Percentiles rank a stretch among this genome's conserved stretches.
phyloP scores from a whole-genome alignment of 2,329 filamentous ascomycete species.

The Microdochium bolleyi region DNA sequence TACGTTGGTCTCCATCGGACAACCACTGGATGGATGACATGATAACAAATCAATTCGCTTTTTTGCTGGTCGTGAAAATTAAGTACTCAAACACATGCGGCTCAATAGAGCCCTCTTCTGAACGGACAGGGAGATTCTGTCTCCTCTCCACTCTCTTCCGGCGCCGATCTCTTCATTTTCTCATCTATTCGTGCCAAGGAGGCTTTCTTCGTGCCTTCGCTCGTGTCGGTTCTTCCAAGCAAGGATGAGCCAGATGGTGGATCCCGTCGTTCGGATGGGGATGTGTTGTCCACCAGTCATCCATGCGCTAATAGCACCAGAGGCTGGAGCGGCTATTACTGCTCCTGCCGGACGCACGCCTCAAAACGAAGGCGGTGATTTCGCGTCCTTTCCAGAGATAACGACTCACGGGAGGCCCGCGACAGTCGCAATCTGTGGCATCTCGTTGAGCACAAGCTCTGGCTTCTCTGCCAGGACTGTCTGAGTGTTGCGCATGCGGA shows the following conservation, averaged over 20 bases:
- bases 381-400: not conserved
- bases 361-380: not conserved
- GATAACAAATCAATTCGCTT: too few relatives aligned
- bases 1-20: too few relatives aligned
- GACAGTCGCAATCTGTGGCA: not conserved
- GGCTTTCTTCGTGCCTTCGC: not conserved
- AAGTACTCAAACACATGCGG: too few relatives aligned
- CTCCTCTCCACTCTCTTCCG: too few relatives aligned
- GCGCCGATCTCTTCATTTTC: too few relatives aligned
- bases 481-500: slow-evolving; percentile 7
- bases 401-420: not conserved
- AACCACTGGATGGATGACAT: too few relatives aligned
- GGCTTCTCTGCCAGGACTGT: not conserved
- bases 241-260: not conserved
- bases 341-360: not conserved
- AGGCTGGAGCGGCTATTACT: not conserved
- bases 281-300: not conserved
- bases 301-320: not conserved
- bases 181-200: too few relatives aligned
- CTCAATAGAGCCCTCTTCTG: too few relatives aligned
- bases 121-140: too few relatives aligned
- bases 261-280: not conserved
- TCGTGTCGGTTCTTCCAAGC: not conserved
- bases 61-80: too few relatives aligned
- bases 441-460: not conserved